Base-by-base conservation (phyloP, 306 rosid genomes). In the Senna tora region DNA sequence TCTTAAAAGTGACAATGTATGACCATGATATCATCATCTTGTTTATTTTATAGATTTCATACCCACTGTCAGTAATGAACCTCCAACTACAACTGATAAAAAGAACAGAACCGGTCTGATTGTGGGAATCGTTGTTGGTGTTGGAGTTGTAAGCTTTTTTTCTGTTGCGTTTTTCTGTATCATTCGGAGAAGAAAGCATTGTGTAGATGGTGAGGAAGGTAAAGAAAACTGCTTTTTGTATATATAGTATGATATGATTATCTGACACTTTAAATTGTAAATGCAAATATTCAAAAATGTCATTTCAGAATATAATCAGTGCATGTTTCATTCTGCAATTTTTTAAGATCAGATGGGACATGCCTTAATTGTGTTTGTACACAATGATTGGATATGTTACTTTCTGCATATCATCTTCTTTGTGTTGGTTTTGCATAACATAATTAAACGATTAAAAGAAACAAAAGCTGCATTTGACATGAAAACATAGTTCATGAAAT, bases 121-220 rank as follows among this genome's bases (percentile, higher is more conserved):
- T 14, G 83, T 72, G 21, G 96, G 98, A 62, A 28, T 92, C 12
- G 80, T 75, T 62, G 78, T 82, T 79, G 98, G 98, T 78, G 76
- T 65, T 65, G 89, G 87, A 68, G 82, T 78, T 66, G 45, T 86
- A 22, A 12, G 71, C 80, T 38, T 81, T 68, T 75, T 90, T 52
- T 50, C 66, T 53, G 36, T 84, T 0, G 75, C 28, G 13, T 34
- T 73, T 77, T 77, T 88, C 57, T 77, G 9, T 56, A 20, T 82
- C 49, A 53, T 65, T 47, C 77, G 34, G 50, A 85, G 86, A 85
- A 90, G 86, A 47, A 90, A 77, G 66, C 84, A 14, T 34, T 63
- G 17, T 2, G 19, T 36, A 14, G 33, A 41, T 20, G 78, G 82
- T 22, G 74, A 86, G 6, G 91, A 86, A 77, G 98, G 98, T 90